Percentiles rank a stretch among this genome's conserved stretches.
Conservation (phyloP, 1,139 yeast genomes). For the Yamadazyma diospyri region DNA sequence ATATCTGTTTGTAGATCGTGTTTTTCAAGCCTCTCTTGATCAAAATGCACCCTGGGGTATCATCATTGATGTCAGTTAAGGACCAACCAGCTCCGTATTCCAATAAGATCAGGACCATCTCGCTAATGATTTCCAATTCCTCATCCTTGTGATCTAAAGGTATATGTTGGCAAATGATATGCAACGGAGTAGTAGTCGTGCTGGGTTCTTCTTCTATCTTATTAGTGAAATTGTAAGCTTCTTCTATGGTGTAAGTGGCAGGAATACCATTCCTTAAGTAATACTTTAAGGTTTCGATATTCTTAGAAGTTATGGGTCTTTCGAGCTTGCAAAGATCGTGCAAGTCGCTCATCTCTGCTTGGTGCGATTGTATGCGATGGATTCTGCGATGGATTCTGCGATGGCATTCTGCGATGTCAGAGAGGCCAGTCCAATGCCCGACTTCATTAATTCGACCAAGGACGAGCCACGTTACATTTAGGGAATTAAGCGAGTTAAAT, state of each 20-base stretch:
- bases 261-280: constrained; percentile 66
- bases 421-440: no score
- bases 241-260: constrained; percentile 78
- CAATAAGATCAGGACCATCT: constrained; percentile 63
- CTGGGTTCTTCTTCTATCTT: constrained; percentile 36
- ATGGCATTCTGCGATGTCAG: no score
- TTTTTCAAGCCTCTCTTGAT: constrained; percentile 46
- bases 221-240: constrained; percentile 55
- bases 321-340: constrained; percentile 64
- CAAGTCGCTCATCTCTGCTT: constrained; percentile 70
- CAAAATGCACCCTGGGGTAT: constrained; percentile 75
- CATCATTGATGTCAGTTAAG: constrained; percentile 58
- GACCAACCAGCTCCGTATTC: constrained; percentile 95
- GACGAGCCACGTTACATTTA: no score
- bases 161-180: constrained; percentile 52
- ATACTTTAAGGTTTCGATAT: constrained; percentile 41
- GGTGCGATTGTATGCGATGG: no score
- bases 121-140: constrained; percentile 46
- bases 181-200: constrained; percentile 76
- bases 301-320: constrained; percentile 53
- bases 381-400: no score
- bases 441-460: no score
- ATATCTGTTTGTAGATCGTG: constrained; percentile 51
- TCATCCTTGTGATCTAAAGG: constrained; percentile 42
- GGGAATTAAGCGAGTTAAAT: no score